Evolutionary conservation across 1,139 yeast genomes (phyloP).

Genomic region (Candida anutae): DNA sequence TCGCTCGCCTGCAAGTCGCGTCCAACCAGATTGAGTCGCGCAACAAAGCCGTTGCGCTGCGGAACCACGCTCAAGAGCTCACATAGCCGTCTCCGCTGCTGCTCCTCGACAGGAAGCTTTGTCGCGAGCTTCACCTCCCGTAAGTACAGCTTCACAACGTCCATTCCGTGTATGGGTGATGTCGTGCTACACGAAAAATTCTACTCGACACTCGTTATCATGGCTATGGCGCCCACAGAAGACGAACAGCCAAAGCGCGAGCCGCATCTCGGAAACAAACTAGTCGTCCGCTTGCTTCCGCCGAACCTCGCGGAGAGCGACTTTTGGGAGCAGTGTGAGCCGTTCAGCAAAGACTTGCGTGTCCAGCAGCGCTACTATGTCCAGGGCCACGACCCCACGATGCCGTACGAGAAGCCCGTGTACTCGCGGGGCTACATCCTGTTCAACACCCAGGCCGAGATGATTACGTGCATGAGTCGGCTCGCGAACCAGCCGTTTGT

Average conservation of each 20-base stretch:
- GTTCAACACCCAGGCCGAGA: slow-evolving; percentile 10
- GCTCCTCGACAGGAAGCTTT: slow-evolving; percentile 6
- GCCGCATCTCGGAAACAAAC: neutral
- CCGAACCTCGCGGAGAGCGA: slow-evolving; percentile 20
- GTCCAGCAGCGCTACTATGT: slow-evolving; percentile 21
- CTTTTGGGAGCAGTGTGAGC: slow-evolving; percentile 13
- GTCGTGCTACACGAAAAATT: neutral
- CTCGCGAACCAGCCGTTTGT: slow-evolving; percentile 7
- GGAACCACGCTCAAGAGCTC: slow-evolving; percentile 7
- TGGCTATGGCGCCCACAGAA: neutral
- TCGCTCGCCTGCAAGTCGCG: slow-evolving; percentile 1
- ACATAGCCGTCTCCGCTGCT: slow-evolving; percentile 4
- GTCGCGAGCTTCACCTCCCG: slow-evolving; percentile 5
- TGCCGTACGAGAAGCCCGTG: slow-evolving; percentile 18
- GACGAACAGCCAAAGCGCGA: neutral
- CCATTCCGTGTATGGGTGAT: slow-evolving; percentile 4
- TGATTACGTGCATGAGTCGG: slow-evolving; percentile 10
- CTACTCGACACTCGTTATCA: neutral
- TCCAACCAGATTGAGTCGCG: slow-evolving; percentile 4
- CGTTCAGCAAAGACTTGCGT: slow-evolving; percentile 7
- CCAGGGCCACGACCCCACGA: slow-evolving; percentile 19
- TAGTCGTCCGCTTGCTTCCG: slow-evolving; percentile 29
- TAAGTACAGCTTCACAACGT: slow-evolving; percentile 5
- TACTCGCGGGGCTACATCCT: slow-evolving; percentile 23
- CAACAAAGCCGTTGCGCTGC: slow-evolving; percentile 7